These are phyloP conservation scores for Fusarium lateritium DNA, from an alignment of 2,329 filamentous ascomycete genomes.

Conservation along the genomic window DNA sequence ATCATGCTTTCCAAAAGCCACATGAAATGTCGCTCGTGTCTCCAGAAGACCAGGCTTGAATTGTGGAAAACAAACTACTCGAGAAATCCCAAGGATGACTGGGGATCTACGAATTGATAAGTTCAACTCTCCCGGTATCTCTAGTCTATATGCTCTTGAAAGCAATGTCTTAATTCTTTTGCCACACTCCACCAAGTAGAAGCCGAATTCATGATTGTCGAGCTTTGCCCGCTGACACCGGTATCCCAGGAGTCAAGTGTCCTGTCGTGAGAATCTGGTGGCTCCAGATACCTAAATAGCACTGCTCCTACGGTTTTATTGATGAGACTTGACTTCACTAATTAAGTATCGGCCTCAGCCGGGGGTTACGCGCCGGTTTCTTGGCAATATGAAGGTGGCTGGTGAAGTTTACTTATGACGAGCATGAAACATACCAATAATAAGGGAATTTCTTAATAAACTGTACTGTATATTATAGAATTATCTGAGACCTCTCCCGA, in stretches of 20 bases:
- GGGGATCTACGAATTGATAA: background rate
- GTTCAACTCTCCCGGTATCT: background rate
- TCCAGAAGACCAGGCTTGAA: background rate
- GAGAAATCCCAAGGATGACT: background rate
- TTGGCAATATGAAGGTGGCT: background rate
- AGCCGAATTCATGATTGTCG: background rate
- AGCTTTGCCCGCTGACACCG: background rate
- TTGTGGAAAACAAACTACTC: background rate
- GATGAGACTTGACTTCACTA: background rate
- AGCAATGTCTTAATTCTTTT: background rate
- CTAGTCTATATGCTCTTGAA: background rate
- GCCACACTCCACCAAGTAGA: background rate
- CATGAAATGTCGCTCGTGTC: background rate
- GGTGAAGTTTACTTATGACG: background rate
- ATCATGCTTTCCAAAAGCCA: background rate
- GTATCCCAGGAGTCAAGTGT: background rate
- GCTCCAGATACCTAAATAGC: background rate
- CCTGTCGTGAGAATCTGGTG: background rate
- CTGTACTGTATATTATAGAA: no score
- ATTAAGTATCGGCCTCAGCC: background rate
- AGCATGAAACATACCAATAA: background rate
- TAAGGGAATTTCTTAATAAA: background rate
- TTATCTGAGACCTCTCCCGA: no score
- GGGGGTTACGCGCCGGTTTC: background rate
- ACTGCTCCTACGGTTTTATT: no score